phyloP scores from a whole-genome alignment of 2,329 filamentous ascomycete genomes.

The Exophiala phaeomuriformis region DNA sequence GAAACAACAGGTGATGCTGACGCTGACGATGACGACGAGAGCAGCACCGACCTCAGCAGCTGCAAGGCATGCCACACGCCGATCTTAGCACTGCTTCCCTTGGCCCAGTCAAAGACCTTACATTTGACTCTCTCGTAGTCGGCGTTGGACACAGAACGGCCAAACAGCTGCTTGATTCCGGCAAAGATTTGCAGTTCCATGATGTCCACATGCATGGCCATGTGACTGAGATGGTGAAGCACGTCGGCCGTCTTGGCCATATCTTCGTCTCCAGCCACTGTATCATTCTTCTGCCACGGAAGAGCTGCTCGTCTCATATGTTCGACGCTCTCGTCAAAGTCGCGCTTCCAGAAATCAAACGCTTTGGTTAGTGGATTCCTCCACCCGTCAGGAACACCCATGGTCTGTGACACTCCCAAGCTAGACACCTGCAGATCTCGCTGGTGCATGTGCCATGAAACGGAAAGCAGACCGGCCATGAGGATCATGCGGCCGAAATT shows the following conservation, averaged over 20 bases:
- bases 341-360: slow-evolving; percentile 86
- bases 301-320: slow-evolving; percentile 24
- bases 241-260: slow-evolving; percentile 83
- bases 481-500: slow-evolving; percentile 86
- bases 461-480: slow-evolving; percentile 86
- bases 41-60: slow-evolving; percentile 66
- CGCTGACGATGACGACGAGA: slow-evolving; percentile 10
- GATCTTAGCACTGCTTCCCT: slow-evolving; percentile 75
- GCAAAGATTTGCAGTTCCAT: slow-evolving; percentile 95
- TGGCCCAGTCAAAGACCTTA: slow-evolving; percentile 78
- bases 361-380: slow-evolving; percentile 73
- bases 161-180: slow-evolving; percentile 73
- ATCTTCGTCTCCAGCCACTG: slow-evolving; percentile 49
- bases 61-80: slow-evolving; percentile 86
- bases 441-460: slow-evolving; percentile 98
- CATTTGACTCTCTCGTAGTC: slow-evolving; percentile 73
- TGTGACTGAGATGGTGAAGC: slow-evolving; percentile 86
- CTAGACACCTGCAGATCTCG: slow-evolving; percentile 87
- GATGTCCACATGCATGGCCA: slow-evolving; percentile 95
- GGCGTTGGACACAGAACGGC: slow-evolving; percentile 70
- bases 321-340: slow-evolving; percentile 72
- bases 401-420: slow-evolving; percentile 59
- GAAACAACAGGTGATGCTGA: slow-evolving; percentile 24
- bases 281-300: slow-evolving; percentile 24
- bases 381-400: slow-evolving; percentile 83